A percentile compares a stretch with the other conserved stretches of the same genome.
Evolutionary conservation across 108 stramenopile genomes (phyloP).

Genomic region (Discostella pseudostelligera): DNA sequence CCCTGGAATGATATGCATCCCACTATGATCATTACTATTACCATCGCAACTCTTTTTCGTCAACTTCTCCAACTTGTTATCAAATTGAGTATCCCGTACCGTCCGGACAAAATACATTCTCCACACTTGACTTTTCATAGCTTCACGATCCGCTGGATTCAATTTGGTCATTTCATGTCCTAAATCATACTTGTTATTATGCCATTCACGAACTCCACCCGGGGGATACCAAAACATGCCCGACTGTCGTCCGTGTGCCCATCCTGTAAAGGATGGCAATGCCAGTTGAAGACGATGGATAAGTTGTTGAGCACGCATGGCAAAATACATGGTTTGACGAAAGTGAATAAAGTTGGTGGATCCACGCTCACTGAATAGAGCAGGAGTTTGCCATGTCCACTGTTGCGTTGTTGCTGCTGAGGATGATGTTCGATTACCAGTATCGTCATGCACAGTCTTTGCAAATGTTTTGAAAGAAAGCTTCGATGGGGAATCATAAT

Average conservation of each 20-base stretch:
- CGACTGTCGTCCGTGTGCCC: slow-evolving; percentile 28
- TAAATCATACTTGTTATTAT: slow-evolving; percentile 38
- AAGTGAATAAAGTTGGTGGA: slow-evolving; percentile 11
- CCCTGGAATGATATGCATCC: slow-evolving; percentile 51
- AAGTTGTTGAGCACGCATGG: slow-evolving; percentile 30
- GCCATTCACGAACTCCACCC: slow-evolving; percentile 44
- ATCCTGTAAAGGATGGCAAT: slow-evolving; percentile 5
- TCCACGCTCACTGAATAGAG: slow-evolving; percentile 28
- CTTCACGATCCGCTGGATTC: slow-evolving; percentile 20
- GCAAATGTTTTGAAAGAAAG: slow-evolving; percentile 27
- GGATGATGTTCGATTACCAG: too few species aligned
- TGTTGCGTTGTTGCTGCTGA: slow-evolving; percentile 12
- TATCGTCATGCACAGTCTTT: not conserved
- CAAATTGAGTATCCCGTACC: slow-evolving; percentile 67
- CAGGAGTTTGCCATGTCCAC: slow-evolving; percentile 41
- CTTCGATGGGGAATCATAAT: slow-evolving; percentile 20
- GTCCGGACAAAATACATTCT: slow-evolving; percentile 43
- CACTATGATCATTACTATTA: slow-evolving; percentile 37
- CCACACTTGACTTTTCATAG: slow-evolving; percentile 40
- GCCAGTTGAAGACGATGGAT: not conserved
- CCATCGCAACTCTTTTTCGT: slow-evolving; percentile 38
- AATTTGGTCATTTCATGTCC: slow-evolving; percentile 4
- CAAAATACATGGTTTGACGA: slow-evolving; percentile 13
- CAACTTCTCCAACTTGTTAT: slow-evolving; percentile 58
- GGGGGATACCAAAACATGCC: slow-evolving; percentile 52